Evolutionary conservation across 2,329 filamentous ascomycete species (phyloP).

Genomic region (Ophiostoma piceae): DNA sequence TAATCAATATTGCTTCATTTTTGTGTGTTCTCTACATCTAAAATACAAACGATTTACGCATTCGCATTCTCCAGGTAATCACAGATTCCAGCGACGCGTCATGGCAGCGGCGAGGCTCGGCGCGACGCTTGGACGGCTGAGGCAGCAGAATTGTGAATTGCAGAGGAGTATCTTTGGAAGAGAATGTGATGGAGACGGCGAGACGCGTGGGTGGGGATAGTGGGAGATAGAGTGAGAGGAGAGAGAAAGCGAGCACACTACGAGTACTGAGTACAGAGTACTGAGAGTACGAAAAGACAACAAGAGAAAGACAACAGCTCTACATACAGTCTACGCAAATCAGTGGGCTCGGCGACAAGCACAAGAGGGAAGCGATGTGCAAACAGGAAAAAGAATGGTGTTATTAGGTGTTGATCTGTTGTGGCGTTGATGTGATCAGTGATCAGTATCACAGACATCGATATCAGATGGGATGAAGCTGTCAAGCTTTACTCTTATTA

Average conservation of each 20-base stretch:
- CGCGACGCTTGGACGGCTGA: neutral
- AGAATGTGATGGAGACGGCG: conserved; percentile 10
- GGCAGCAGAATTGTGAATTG: neutral
- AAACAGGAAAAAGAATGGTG: neutral
- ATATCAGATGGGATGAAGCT: neutral
- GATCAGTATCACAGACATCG: neutral
- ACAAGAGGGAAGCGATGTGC: neutral
- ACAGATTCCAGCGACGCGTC: conserved; percentile 12
- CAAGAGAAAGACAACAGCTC: too few species aligned
- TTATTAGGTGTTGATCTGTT: neutral
- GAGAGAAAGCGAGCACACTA: neutral
- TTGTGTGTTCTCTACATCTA: neutral
- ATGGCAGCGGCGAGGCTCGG: conserved; percentile 4
- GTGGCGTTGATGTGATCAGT: neutral
- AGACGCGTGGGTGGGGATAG: conserved; percentile 7
- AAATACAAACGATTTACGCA: neutral
- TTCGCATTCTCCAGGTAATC: neutral
- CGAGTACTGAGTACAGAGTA: too few species aligned
- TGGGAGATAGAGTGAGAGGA: neutral
- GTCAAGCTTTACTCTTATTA: neutral
- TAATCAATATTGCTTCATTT: neutral
- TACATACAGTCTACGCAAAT: neutral
- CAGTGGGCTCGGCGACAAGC: neutral
- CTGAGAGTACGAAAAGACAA: too few species aligned
- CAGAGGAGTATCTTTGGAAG: neutral